Evolutionary conservation across 441 rosid genomes (phyloP), one percentile per base, ranked within the genome.

Genomic region (Viola pubescens): DNA sequence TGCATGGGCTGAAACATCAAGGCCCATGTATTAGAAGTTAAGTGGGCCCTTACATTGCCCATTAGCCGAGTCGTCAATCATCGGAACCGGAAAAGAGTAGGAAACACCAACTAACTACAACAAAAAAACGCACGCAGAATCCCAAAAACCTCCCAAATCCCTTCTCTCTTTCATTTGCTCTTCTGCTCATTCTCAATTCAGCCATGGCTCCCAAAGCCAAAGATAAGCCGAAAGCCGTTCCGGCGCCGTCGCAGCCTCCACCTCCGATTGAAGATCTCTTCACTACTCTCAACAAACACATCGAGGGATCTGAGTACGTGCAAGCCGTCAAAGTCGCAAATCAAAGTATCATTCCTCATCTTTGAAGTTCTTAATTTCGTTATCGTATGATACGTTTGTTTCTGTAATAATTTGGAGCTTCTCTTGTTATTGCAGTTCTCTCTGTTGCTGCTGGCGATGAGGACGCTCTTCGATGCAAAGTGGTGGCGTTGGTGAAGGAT

Each of bases 211-310:
- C 97, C 0, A 89, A 90, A 60, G 62, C 85, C 45, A 84, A 80
- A 71, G 86, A 83, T 34, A 85, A 77, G 76, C 70, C 76, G 42
- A 82, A 76, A 61, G 55, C 77, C 48, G 52, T 81, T 4, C 52
- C 73, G 26, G 37, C 80, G 9, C 69, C 85, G 38, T 64, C 76
- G 55, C 89, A 80, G 70, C 91, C 89, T 68, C 91, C 81, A 60
- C 82, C 88, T 1, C 54, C 90, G 37, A 79, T 88, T 58, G 97
- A 91, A 84, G 96, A 91, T 76, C 87, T 91, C 63, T 91, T 91
- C 85, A 61, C 86, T 51, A 64, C 79, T 37, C 91, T 88, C 56
- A 74, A 80, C 54, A 63, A 75, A 63, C 94, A 89, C 74, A 89
- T 87, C 64, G 49, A 86, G 55, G 75, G 71, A 71, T 83, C 90